Base-by-base conservation (phyloP, 176 grass and related monocot species). In the Phoenix roebelenii region DNA sequence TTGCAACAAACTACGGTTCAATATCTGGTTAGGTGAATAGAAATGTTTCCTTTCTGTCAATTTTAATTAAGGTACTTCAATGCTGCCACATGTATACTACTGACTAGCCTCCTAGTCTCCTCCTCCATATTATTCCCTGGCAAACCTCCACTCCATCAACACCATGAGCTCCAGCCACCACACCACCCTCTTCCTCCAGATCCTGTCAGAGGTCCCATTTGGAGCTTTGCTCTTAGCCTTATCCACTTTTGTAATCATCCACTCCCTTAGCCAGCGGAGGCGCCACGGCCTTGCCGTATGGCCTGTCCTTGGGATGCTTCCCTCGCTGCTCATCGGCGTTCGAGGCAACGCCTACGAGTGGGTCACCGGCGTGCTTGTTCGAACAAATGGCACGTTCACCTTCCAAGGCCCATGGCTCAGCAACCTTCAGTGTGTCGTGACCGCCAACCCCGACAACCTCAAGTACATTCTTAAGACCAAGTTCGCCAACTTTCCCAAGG, bases 331-430 rank as follows among this genome's bases (percentile, higher is more conserved):
- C 53, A 0, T 55, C 18, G 4, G 5, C 53, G 3, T 55, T 16
- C 53, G n/a, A 3, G 53, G 53, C 17, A 55, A 55, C 5, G 53
- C n/a, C 53, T 55, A 55, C 53, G 53, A 55, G 53, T 55, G 53
- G 53, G 3, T 5, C 4, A 55, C 53, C 18, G 53, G 5, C 18
- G 53, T 55, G 53, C 15, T 55, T 10, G 20, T 7, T 55, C 2
- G 18, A 22, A n/a, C n/a, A 10, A 22, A 22, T 1, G 53, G 53
- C 53, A 55, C 53, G 6, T 55, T 55, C 53, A 18, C 20, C 16
- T 55, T 55, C 53, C 53, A 16, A 15, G 53, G 53, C 5, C 53
- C 53, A n/a, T 55, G 53, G 53, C 20, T 55, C n/a, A 55, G 18
- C 53, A 55, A 55, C 53, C 53, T 55, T 22, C 53, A 55, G 53